phyloP scores from a whole-genome alignment of 495 filamentous ascomycete species.

The Astrothelium subdiscretum region DNA sequence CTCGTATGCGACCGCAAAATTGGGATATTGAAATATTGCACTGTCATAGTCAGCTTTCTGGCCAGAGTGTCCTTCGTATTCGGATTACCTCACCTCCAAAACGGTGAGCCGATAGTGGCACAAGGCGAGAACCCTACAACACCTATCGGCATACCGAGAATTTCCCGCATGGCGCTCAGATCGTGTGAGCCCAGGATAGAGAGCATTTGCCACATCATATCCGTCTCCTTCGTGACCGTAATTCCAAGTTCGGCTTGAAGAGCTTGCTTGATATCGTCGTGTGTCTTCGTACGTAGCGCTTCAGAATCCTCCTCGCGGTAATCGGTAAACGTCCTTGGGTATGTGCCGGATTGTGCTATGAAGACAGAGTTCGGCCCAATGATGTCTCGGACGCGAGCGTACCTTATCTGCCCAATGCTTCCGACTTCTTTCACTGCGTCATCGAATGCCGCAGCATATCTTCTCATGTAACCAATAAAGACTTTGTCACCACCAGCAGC shows the following conservation, averaged over 20 bases:
- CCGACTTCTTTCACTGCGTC: conserved; percentile 40
- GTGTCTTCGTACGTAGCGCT: conserved; percentile 15
- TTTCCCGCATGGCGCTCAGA: conserved; percentile 44
- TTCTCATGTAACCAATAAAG: conserved; percentile 44
- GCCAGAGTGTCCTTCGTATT: neutral
- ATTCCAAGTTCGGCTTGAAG: conserved; percentile 16
- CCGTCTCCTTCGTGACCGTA: conserved; percentile 21
- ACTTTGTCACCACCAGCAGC: conserved; percentile 27
- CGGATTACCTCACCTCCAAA: conserved; percentile 7
- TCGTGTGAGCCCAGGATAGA: conserved; percentile 44
- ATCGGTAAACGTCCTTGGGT: conserved; percentile 29
- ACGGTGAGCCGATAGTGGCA: conserved; percentile 5
- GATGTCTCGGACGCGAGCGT: conserved; percentile 44
- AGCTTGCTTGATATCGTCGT: conserved; percentile 25
- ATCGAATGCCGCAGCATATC: conserved; percentile 41
- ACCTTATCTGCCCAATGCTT: conserved; percentile 35
- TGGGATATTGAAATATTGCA: conserved; percentile 18
- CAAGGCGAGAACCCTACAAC: conserved; percentile 29
- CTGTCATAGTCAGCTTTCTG: conserved; percentile 2
- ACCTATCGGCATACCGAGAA: conserved; percentile 33
- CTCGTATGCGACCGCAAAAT: conserved; percentile 45
- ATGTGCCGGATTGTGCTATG: conserved; percentile 39
- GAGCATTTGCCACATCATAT: conserved; percentile 33
- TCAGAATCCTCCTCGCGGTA: conserved; percentile 17
- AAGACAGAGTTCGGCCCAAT: conserved; percentile 37